Evolutionary conservation across 805 yeast genomes (phyloP), one percentile per base, ranked within the genome.

Genomic region (Nadsonia fulvescens): DNA sequence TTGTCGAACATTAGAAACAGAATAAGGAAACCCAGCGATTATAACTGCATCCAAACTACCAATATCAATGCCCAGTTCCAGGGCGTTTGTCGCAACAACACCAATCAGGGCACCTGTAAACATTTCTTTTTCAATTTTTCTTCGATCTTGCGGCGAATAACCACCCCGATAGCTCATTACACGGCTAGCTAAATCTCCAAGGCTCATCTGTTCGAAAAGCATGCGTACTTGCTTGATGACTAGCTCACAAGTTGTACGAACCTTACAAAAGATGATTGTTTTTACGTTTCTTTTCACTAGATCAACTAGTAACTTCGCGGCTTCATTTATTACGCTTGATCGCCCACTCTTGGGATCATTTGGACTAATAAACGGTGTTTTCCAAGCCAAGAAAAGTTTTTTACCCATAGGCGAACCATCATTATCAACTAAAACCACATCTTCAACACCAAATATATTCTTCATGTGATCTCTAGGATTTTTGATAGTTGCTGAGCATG

Each of bases 141-240:
- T 63, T 36, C 99, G 61, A 42, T 86, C 96, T 2, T 63, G 51
- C 2, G 83, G 71, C 3, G 92, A 68, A 43, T 89, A 89, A 1
- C 99, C 99, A 18, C 96, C 98, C 36, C 99, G 56, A 40, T 89
- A 89, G 27, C 92, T 70, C 91, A 81, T 78, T 3, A 83, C 73
- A 55, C 39, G 35, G 56, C 17, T 27, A 6, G 24, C 23, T 3
- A 39, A 20, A n/a, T 33, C 37, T 10, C 27, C 28, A 8, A 29
- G 56, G 16, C 61, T 59, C 23, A 54, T 39, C 14, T 56, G 58
- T 18, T 56, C 51, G 17, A 71, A 53, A 10, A 58, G 46, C n/a
- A 53, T 56, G 27, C 92, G 50, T 0, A 83, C 74, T 29, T 79
- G 86, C 36, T 79, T 76, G 76, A 86, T 78, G 23, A 89, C 42